Base-by-base conservation (phyloP, 106 monocot genomes). In the Dioscorea zingiberensis region DNA sequence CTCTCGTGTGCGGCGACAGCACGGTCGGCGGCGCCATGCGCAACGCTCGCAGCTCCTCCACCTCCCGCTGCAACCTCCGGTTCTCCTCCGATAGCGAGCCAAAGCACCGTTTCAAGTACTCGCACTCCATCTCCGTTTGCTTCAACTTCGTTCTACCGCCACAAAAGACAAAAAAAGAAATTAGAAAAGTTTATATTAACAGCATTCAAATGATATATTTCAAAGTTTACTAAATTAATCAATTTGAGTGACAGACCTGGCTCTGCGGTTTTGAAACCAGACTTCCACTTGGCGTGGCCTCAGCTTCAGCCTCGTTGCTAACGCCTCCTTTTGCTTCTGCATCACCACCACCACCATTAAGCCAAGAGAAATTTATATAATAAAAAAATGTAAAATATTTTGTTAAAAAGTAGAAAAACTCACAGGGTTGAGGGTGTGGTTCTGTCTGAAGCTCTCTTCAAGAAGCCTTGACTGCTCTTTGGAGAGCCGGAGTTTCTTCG, bases 111-210 rank as follows among this genome's bases (percentile, higher is more conserved):
- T 85, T 84, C 76, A 94, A 73, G 67, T 87, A 94, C 76, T 87
- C 90, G 64, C 94, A 94, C 58, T 94, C 94, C 94, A 94, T 81
- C 82, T 90, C 94, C 29, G 90, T 94, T 54, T 94, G 90, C 84
- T 94, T 94, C 65, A 94, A 65, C 78, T 94, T 94, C 4, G 90
- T 90, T 79, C 94, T 94, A 76, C 73, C 27, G 54, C 26, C 44
- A 0, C 11, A 7, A n/a, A 21, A 63, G 21, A 22, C 14, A 19
- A 12, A 13, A 21, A 19, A 0, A 38, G 27, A 27, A 28, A 19
- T 2, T 5, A 24, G 7, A 4, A 7, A 58, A 26, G n/a, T n/a
- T 58, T 25, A 10, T 58, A 8, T 13, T 13, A 47, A 8, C 7
- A 47, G 46, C 13, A 13, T 7, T 13, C 13, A 47, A 47, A 13